Conservation (phyloP, 495 filamentous ascomycete genomes). For the Penicillium steckii region DNA sequence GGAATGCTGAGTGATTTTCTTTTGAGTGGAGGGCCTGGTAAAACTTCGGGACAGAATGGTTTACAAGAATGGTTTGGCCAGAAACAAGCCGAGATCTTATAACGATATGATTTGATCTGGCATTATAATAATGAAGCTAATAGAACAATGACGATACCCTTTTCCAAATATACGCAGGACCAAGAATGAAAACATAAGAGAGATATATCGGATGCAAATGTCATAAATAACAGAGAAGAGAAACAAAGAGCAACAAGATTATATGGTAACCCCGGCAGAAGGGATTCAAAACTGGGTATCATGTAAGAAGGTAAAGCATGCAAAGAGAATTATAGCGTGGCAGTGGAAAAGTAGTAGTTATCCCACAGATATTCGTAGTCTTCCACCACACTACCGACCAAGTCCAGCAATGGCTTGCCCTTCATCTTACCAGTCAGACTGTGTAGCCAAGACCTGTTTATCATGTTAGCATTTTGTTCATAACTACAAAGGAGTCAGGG, state of each 20-base stretch:
- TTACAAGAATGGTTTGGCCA: conserved; percentile 44
- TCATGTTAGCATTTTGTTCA: conserved; percentile 27
- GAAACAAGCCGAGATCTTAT: conserved; percentile 32
- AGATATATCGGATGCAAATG: background rate
- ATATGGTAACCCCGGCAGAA: background rate
- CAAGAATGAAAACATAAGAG: background rate
- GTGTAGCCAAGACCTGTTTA: conserved; percentile 55
- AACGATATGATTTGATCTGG: conserved; percentile 6
- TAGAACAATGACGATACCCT: conserved; percentile 29
- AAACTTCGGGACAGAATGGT: conserved; percentile 26
- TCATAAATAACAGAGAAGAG: background rate
- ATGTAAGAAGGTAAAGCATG: conserved; percentile 13
- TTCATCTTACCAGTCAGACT: conserved; percentile 65
- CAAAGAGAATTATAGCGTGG: conserved; percentile 52
- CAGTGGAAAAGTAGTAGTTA: conserved; percentile 87
- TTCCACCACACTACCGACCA: conserved; percentile 80
- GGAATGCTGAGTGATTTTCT: conserved; percentile 77
- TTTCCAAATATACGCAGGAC: background rate
- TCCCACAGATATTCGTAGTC: conserved; percentile 99
- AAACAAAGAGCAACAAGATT: background rate
- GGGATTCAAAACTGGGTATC: conserved; percentile 24
- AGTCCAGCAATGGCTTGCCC: conserved; percentile 70
- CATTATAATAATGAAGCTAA: conserved; percentile 21
- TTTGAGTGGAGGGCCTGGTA: conserved; percentile 24
- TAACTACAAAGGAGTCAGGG: background rate